Evolutionary conservation across 305 asterid species (phyloP).

Genomic region (Withania somnifera): DNA sequence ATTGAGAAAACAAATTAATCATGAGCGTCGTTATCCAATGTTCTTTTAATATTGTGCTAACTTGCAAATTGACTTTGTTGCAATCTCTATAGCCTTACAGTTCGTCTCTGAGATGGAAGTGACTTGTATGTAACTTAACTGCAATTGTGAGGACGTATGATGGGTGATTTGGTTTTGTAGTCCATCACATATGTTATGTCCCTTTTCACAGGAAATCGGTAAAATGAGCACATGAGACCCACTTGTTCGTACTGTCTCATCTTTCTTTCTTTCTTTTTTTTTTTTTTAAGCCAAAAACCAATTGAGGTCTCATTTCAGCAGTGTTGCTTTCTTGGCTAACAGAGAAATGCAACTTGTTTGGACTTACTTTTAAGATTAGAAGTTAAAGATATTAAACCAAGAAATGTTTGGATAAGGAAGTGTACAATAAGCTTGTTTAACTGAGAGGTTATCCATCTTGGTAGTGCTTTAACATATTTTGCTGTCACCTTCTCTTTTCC

Average conservation of each 20-base stretch:
- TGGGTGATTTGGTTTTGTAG: neutral
- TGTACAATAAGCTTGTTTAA: neutral
- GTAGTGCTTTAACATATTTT: neutral
- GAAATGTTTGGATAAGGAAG: neutral
- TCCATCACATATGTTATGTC: neutral
- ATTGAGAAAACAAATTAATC: neutral
- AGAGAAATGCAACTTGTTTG: neutral
- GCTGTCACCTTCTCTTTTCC: neutral
- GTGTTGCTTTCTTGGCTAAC: neutral
- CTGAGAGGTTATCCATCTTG: neutral
- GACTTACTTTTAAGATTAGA: neutral
- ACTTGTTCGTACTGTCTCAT: no score
- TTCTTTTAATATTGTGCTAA: neutral
- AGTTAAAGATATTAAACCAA: neutral
- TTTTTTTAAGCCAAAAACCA: neutral
- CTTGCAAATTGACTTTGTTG: neutral
- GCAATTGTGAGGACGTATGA: neutral
- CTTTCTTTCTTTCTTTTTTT: no score
- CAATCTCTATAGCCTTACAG: neutral
- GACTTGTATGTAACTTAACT: neutral
- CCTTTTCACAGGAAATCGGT: neutral
- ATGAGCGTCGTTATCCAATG: neutral
- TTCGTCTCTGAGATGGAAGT: neutral
- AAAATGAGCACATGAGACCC: neutral
- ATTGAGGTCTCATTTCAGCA: neutral